A percentile compares a stretch with the other conserved stretches of the same genome.
phyloP scores from a whole-genome alignment of 306 rosid species.

The Quercus cerris region DNA sequence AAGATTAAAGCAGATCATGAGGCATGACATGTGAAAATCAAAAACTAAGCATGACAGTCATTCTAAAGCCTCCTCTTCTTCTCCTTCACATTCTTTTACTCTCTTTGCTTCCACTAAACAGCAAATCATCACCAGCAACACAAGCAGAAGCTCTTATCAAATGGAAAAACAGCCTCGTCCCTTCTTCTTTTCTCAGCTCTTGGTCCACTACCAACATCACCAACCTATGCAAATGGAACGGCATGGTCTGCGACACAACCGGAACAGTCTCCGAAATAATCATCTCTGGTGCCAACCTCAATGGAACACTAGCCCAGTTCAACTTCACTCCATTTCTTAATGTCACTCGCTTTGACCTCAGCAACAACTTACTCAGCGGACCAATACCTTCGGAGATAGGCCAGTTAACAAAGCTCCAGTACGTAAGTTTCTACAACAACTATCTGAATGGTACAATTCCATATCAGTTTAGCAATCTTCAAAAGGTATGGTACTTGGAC shows the following conservation, averaged over 20 bases:
- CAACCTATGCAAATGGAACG: constrained; percentile 29
- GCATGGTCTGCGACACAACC: constrained; percentile 13
- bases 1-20: no score
- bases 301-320: constrained; percentile 33
- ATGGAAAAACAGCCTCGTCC: constrained; percentile 23
- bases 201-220: constrained; percentile 24
- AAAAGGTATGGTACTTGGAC: constrained; percentile 47
- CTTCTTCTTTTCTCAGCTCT: constrained; percentile 12
- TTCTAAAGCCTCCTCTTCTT: not conserved
- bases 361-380: constrained; percentile 23
- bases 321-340: constrained; percentile 37
- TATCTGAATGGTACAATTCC: constrained; percentile 41
- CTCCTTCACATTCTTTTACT: not conserved
- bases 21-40: no score
- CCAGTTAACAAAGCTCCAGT: constrained; percentile 44
- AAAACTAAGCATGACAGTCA: not conserved
- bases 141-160: constrained; percentile 32
- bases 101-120: constrained; percentile 1
- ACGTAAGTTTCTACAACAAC: constrained; percentile 36
- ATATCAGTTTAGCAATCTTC: constrained; percentile 47
- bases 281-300: constrained; percentile 28
- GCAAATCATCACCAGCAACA: constrained; percentile 14
- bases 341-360: constrained; percentile 8
- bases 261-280: constrained; percentile 34
- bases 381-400: constrained; percentile 47